Percentiles rank a stretch among this genome's conserved stretches.
These are phyloP conservation scores for Tuber calosporum DNA, from an alignment of 495 filamentous ascomycete genomes.

Conservation along the genomic window DNA sequence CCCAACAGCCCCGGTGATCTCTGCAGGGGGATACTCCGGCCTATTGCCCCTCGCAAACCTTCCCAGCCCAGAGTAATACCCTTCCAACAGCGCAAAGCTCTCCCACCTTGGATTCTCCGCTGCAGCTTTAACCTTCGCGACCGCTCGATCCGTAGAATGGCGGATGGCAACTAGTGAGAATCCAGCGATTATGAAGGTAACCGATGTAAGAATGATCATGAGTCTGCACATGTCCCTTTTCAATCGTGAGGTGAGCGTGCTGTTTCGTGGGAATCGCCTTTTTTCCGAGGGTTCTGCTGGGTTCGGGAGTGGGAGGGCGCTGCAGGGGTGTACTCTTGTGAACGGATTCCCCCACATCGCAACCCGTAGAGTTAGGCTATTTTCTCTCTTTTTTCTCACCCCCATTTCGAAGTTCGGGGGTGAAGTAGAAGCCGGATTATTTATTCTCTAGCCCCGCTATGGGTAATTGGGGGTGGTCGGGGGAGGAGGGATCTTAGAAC, in stretches of 20 bases:
- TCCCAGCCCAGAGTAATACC: slow-evolving; percentile 35
- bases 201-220: background rate
- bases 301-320: background rate
- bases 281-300: background rate
- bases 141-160: background rate
- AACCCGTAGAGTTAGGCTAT: background rate
- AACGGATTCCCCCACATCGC: background rate
- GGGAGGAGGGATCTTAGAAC: background rate
- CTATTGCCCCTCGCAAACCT: slow-evolving; percentile 19
- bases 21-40: slow-evolving; percentile 32
- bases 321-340: background rate
- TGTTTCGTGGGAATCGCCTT: background rate
- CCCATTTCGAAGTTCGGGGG: background rate
- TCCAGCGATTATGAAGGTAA: background rate
- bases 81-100: slow-evolving; percentile 25
- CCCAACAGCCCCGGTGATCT: background rate
- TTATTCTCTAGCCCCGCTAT: background rate
- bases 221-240: background rate
- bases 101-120: slow-evolving; percentile 11
- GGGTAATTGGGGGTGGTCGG: background rate
- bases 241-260: background rate
- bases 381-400: no score
- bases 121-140: background rate
- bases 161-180: background rate
- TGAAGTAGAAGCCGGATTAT: background rate